Conservation (phyloP, 2,329 filamentous ascomycete genomes). For the Fusarium torulosum region DNA sequence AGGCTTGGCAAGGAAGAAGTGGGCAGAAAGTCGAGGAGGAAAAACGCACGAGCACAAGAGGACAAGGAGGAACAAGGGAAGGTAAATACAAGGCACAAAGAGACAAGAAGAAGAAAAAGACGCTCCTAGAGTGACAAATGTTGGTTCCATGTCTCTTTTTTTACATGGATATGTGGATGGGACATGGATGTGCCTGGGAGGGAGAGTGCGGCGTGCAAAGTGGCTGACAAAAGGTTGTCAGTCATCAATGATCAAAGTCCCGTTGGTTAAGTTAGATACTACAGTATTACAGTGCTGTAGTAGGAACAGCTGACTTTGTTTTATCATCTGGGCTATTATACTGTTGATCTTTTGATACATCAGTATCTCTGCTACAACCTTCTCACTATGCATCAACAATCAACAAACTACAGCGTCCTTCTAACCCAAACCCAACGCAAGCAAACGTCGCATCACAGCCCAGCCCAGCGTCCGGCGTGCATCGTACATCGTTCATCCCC, state of each 20-base stretch:
- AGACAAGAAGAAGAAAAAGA: constrained; percentile 10
- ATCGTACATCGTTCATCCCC: no score
- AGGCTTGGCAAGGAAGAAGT: constrained; percentile 37
- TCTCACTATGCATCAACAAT: neutral
- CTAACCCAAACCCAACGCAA: constrained; percentile 7
- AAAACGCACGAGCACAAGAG: constrained; percentile 13
- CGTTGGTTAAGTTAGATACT: constrained; percentile 1
- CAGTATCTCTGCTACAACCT: constrained; percentile 5
- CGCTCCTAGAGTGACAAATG: constrained; percentile 11
- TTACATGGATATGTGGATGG: constrained; percentile 8
- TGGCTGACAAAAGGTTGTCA: constrained; percentile 29
- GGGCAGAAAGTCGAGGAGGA: constrained; percentile 28
- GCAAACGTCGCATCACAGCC: constrained; percentile 3
- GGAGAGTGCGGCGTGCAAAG: constrained; percentile 20
- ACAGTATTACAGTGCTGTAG: neutral
- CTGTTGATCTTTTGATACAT: constrained; percentile 20
- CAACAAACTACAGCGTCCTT: constrained; percentile 1
- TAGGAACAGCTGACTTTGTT: constrained; percentile 32
- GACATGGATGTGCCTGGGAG: constrained; percentile 37
- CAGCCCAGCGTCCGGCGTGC: neutral
- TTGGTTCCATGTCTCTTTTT: constrained; percentile 13
- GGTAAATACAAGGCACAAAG: constrained; percentile 22
- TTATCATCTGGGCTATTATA: constrained; percentile 1
- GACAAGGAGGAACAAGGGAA: constrained; percentile 13
- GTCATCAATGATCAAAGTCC: neutral